phyloP scores from a whole-genome alignment of 2,329 filamentous ascomycete genomes.

The Cercospora beticola region DNA sequence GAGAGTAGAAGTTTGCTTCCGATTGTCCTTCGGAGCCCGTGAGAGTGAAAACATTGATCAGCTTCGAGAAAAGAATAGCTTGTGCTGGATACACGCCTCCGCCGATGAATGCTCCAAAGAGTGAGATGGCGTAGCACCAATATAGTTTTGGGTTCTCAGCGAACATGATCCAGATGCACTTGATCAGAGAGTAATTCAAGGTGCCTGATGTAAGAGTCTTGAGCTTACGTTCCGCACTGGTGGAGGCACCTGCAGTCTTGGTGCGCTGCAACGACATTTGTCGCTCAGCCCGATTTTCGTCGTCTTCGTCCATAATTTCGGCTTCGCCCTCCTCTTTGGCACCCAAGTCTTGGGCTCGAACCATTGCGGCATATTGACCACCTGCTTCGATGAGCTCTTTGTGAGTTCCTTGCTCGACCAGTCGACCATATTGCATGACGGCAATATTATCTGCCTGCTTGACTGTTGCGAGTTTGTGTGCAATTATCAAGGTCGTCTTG shows the following conservation, averaged over 20 bases:
- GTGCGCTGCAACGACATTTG: constrained; percentile 26
- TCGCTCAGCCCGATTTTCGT: constrained; percentile 34
- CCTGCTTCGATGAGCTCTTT: constrained; percentile 40
- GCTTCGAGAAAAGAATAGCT: constrained; percentile 51
- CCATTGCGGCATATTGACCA: constrained; percentile 45
- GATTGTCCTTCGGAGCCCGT: constrained; percentile 40
- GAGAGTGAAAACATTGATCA: constrained; percentile 49
- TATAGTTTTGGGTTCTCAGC: constrained; percentile 39
- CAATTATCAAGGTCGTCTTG: constrained; percentile 43
- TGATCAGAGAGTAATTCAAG: constrained; percentile 36
- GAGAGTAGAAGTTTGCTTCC: constrained; percentile 52
- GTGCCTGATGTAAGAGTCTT: constrained; percentile 31
- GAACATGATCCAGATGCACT: constrained; percentile 41
- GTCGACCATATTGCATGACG: constrained; percentile 45
- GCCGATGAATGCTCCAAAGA: constrained; percentile 37
- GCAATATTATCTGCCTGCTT: constrained; percentile 48
- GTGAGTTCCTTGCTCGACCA: constrained; percentile 49
- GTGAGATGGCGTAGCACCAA: constrained; percentile 41
- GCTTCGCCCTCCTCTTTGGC: constrained; percentile 22
- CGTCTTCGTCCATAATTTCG: constrained; percentile 33
- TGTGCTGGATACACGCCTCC: constrained; percentile 51
- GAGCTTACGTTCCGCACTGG: constrained; percentile 36
- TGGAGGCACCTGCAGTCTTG: constrained; percentile 33
- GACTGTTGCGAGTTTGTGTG: constrained; percentile 48
- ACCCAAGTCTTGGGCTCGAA: constrained; percentile 51